These are phyloP conservation scores for Plenodomus biglobosus DNA, from an alignment of 2,329 filamentous ascomycete genomes.

Conservation along the genomic window DNA sequence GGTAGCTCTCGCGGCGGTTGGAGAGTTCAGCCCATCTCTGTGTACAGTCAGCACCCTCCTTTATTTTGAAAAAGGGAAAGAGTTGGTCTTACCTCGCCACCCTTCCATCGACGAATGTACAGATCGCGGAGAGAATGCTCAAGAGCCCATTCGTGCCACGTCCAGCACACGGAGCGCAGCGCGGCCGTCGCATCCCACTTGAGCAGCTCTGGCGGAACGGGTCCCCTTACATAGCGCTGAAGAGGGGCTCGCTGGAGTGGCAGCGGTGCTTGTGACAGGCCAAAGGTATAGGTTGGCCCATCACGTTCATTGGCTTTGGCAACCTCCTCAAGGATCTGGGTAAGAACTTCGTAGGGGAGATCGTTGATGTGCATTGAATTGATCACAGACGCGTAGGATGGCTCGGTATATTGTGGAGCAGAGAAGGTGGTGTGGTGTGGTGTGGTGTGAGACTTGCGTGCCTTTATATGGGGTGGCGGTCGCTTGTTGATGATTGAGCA, in stretches of 20 bases:
- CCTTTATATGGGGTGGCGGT: constrained; percentile 5
- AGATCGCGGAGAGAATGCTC: constrained; percentile 54
- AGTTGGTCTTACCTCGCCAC: constrained; percentile 41
- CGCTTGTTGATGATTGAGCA: constrained; percentile 3
- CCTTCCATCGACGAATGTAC: constrained; percentile 57
- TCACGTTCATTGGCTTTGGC: constrained; percentile 52
- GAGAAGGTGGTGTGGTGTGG: constrained; percentile 10
- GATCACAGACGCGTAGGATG: constrained; percentile 7
- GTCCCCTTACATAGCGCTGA: constrained; percentile 55
- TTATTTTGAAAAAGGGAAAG: neutral
- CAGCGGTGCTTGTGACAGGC: constrained; percentile 53
- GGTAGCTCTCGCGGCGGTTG: constrained; percentile 48
- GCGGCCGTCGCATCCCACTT: constrained; percentile 55
- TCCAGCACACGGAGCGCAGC: constrained; percentile 53
- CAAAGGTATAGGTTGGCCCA: constrained; percentile 55
- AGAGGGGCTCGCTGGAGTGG: constrained; percentile 50
- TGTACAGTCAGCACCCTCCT: constrained; percentile 19
- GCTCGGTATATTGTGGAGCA: constrained; percentile 15
- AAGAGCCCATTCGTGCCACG: constrained; percentile 58
- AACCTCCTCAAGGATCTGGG: constrained; percentile 54
- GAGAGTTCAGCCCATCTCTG: constrained; percentile 56
- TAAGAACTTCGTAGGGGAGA: constrained; percentile 56
- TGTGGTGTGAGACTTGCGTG: constrained; percentile 9
- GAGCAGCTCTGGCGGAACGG: constrained; percentile 53
- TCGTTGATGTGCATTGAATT: constrained; percentile 52